Conservation (phyloP, 257 asterid genomes). For the Marsdenia floribunda region DNA sequence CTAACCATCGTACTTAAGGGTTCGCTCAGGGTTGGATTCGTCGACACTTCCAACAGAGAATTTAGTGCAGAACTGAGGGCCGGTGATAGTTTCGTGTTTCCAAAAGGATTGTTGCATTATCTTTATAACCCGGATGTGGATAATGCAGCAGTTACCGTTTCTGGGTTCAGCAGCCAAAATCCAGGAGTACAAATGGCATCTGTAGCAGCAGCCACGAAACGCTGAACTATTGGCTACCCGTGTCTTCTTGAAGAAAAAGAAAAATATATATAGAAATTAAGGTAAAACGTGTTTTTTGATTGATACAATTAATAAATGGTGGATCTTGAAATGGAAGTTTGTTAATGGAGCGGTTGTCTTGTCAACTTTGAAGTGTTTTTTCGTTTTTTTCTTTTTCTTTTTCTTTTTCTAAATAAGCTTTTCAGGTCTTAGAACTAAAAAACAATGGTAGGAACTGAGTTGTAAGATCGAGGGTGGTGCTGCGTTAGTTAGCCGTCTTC, state of each 20-base stretch:
- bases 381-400: no score
- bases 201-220: slow-evolving; percentile 17
- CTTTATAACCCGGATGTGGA: slow-evolving; percentile 33
- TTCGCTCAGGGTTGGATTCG: slow-evolving; percentile 51
- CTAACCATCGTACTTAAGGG: slow-evolving; percentile 53
- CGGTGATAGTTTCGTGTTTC: slow-evolving; percentile 57
- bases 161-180: slow-evolving; percentile 60
- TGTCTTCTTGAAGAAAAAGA: slow-evolving; percentile 34
- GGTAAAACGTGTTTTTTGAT: slow-evolving; percentile 10
- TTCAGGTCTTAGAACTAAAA: no score
- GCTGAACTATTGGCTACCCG: slow-evolving; percentile 25
- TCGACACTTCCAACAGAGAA: slow-evolving; percentile 35
- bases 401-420: no score
- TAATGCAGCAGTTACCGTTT: slow-evolving; percentile 30
- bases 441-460: no score
- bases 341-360: slow-evolving; percentile 9
- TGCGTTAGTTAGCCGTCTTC: no score
- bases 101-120: slow-evolving; percentile 47
- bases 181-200: slow-evolving; percentile 49
- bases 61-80: slow-evolving; percentile 36
- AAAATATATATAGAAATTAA: no score
- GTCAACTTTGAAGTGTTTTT: slow-evolving; percentile 3
- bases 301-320: background rate
- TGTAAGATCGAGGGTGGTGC: no score
- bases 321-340: slow-evolving; percentile 2